Conservation (phyloP, 371 early-diverging fungal genomes). For the Basidiobolus meristosporus region DNA sequence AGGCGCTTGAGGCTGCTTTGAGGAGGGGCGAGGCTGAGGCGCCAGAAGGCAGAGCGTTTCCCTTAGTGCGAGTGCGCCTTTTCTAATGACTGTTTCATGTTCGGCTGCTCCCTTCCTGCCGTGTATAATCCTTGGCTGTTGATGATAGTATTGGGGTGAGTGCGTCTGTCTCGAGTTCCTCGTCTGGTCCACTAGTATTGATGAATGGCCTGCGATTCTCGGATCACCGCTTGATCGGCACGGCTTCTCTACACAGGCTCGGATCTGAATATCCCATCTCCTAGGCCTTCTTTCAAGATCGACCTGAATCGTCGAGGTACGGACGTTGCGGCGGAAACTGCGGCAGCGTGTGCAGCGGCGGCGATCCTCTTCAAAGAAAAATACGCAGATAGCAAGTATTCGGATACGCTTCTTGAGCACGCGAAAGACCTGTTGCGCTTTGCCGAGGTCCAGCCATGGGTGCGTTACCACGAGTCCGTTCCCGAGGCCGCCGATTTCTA, state of each 20-base stretch:
- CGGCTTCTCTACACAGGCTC: slow-evolving; percentile 19
- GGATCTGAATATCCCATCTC: slow-evolving; percentile 20
- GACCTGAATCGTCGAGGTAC: slow-evolving; percentile 23
- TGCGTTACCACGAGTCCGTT: slow-evolving; percentile 22
- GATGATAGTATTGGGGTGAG: too few relatives aligned
- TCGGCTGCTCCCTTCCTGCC: too few relatives aligned
- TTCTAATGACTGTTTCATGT: too few relatives aligned
- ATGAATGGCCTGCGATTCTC: too few relatives aligned
- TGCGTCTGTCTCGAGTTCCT: too few relatives aligned
- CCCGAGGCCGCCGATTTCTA: slow-evolving; percentile 15
- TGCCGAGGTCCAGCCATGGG: slow-evolving; percentile 19
- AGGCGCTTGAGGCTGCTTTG: too few relatives aligned
- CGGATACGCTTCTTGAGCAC: slow-evolving; percentile 12
- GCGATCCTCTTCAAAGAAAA: slow-evolving; percentile 24
- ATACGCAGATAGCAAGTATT: slow-evolving; percentile 22
- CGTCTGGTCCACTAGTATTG: too few relatives aligned
- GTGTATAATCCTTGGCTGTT: too few relatives aligned
- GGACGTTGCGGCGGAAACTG: slow-evolving; percentile 30
- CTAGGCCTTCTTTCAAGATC: slow-evolving; percentile 27
- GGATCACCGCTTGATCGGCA: too few relatives aligned
- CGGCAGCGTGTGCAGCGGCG: slow-evolving; percentile 36
- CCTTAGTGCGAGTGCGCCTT: too few relatives aligned
- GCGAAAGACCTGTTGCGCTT: slow-evolving; percentile 16
- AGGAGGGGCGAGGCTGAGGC: too few relatives aligned
- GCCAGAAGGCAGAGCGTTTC: too few relatives aligned